Evolutionary conservation across 306 rosid species (phyloP).

Genomic region (Vicia sativa): DNA sequence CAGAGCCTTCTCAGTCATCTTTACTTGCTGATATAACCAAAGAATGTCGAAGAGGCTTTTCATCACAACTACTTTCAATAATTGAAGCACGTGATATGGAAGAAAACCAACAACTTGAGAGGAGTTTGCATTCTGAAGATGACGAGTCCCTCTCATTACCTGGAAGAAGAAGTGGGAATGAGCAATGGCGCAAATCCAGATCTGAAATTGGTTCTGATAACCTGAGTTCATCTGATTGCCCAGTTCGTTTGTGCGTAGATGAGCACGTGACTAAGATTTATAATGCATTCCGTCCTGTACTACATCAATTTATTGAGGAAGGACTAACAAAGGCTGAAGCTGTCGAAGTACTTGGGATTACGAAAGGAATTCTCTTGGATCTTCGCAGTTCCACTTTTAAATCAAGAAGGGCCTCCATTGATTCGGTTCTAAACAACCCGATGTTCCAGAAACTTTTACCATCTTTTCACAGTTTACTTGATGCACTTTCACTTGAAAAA

Average conservation of each 20-base stretch:
- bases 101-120: conserved; percentile 69
- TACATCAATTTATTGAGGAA: conserved; percentile 59
- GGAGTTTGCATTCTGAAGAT: conserved; percentile 53
- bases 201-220: conserved; percentile 69
- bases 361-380: conserved; percentile 53
- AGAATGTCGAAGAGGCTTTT: conserved; percentile 62
- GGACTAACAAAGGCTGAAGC: conserved; percentile 55
- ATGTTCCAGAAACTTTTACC: conserved; percentile 60
- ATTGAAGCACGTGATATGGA: conserved; percentile 69
- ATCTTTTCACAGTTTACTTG: conserved; percentile 61
- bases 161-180: conserved; percentile 88
- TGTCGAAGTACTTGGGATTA: conserved; percentile 54
- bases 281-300: conserved; percentile 65
- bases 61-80: conserved; percentile 56
- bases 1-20: conserved; percentile 64
- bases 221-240: conserved; percentile 64
- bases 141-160: conserved; percentile 73
- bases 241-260: conserved; percentile 74
- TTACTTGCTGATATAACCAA: conserved; percentile 55
- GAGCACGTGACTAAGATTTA: conserved; percentile 81
- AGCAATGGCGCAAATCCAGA: conserved; percentile 92
- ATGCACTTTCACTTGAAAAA: conserved; percentile 62
- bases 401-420: conserved; percentile 61
- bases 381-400: conserved; percentile 64
- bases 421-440: conserved; percentile 43